Conservation (phyloP, 2,329 filamentous ascomycete species). For the Beauveria pseudobassiana region DNA sequence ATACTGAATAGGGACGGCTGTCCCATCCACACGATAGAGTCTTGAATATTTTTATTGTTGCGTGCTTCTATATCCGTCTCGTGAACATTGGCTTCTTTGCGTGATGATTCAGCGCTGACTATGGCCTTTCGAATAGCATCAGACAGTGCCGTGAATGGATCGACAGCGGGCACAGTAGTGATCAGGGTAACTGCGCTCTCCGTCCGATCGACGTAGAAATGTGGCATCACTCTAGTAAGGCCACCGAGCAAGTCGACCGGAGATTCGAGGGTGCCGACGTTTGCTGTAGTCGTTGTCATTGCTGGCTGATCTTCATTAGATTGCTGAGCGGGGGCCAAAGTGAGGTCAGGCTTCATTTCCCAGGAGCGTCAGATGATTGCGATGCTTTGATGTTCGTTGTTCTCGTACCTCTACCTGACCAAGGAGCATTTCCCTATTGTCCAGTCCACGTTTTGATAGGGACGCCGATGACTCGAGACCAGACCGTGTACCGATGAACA, state of each 20-base stretch:
- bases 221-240: background rate
- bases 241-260: constrained; percentile 3
- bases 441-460: background rate
- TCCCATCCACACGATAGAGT: background rate
- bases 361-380: background rate
- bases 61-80: background rate
- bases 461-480: too few relatives aligned
- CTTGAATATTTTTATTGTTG: background rate
- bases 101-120: background rate
- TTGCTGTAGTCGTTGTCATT: background rate
- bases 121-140: constrained; percentile 1
- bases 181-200: background rate
- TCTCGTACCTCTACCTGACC: background rate
- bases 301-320: background rate
- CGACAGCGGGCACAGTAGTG: background rate
- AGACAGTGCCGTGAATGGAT: background rate
- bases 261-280: background rate
- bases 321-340: background rate
- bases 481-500: background rate
- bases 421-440: background rate
- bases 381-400: background rate
- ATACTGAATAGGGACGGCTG: constrained; percentile 14
- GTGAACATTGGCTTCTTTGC: background rate
- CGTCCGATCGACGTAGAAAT: background rate
- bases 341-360: background rate